These are phyloP conservation scores for Danielia reshetovae DNA, from an alignment of 805 yeast species.

Conservation along the genomic window DNA sequence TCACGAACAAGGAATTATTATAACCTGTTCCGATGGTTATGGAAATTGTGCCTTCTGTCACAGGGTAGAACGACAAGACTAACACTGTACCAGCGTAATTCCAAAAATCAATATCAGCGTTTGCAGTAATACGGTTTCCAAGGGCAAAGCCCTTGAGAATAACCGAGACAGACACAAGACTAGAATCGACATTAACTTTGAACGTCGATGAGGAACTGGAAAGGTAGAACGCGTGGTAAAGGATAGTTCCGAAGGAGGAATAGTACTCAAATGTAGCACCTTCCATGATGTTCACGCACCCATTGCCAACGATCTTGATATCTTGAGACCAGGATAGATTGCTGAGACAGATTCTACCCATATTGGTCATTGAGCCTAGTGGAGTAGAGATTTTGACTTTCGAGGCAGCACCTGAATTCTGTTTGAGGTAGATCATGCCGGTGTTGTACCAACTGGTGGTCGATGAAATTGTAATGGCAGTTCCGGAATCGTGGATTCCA, in stretches of 20 bases:
- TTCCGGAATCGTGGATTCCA: no score
- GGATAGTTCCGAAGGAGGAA: neutral
- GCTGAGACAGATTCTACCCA: slow-evolving; percentile 4
- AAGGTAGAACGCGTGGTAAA: slow-evolving; percentile 1
- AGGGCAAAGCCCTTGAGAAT: slow-evolving; percentile 3
- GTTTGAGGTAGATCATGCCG: no score
- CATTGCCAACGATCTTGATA: neutral
- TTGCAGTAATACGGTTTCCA: slow-evolving; percentile 1
- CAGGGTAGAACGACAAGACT: neutral
- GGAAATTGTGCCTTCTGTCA: no score
- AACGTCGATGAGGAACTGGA: neutral
- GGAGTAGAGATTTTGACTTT: no score
- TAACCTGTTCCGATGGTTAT: no score
- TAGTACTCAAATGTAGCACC: slow-evolving; percentile 1
- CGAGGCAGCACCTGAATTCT: no score
- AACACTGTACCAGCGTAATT: no score
- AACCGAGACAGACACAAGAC: neutral
- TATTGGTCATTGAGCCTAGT: neutral
- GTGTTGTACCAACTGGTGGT: no score
- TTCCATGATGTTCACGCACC: slow-evolving; percentile 2
- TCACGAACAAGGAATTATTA: no score
- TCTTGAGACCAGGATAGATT: slow-evolving; percentile 1
- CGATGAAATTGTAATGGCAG: no score
- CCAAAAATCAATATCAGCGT: neutral
- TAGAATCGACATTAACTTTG: slow-evolving; percentile 1